These are phyloP conservation scores for Lactarius vividus DNA, from an alignment of 768 basidiomycete genomes.

Conservation along the genomic window DNA sequence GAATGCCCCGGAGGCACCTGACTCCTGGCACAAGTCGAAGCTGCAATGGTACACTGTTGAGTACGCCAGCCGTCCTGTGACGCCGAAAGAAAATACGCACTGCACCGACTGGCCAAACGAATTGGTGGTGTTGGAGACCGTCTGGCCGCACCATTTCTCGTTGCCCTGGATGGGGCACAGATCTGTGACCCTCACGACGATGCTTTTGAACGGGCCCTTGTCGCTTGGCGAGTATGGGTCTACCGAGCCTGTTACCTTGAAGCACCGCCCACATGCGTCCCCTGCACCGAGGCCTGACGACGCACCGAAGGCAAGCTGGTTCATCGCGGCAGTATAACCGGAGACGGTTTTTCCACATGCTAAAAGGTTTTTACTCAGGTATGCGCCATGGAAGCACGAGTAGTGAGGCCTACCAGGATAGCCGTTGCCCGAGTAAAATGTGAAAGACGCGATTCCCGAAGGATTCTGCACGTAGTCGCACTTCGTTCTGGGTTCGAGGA, in stretches of 20 bases:
- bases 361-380: conserved; percentile 28
- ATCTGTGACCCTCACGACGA: conserved; percentile 52
- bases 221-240: conserved; percentile 54
- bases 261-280: conserved; percentile 63
- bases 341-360: conserved; percentile 51
- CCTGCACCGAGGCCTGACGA: conserved; percentile 50
- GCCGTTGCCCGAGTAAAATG: conserved; percentile 51
- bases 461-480: conserved; percentile 54
- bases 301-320: conserved; percentile 55
- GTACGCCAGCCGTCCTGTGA: background rate
- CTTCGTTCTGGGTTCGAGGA: conserved; percentile 31
- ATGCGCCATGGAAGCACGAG: background rate
- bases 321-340: conserved; percentile 59
- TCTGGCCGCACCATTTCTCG: conserved; percentile 55
- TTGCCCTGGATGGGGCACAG: conserved; percentile 49
- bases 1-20: conserved; percentile 49
- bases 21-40: conserved; percentile 61
- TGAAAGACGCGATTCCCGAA: conserved; percentile 55
- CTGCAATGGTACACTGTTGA: conserved; percentile 32
- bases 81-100: conserved; percentile 35
- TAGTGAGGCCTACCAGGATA: conserved; percentile 41
- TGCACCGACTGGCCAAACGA: conserved; percentile 47
- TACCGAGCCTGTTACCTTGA: conserved; percentile 50
- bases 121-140: conserved; percentile 41
- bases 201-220: conserved; percentile 51